A percentile compares a stretch with the other conserved stretches of the same genome.
These are phyloP conservation scores for Annulohypoxylon moriforme DNA, from an alignment of 495 filamentous ascomycete species.

Conservation along the genomic window DNA sequence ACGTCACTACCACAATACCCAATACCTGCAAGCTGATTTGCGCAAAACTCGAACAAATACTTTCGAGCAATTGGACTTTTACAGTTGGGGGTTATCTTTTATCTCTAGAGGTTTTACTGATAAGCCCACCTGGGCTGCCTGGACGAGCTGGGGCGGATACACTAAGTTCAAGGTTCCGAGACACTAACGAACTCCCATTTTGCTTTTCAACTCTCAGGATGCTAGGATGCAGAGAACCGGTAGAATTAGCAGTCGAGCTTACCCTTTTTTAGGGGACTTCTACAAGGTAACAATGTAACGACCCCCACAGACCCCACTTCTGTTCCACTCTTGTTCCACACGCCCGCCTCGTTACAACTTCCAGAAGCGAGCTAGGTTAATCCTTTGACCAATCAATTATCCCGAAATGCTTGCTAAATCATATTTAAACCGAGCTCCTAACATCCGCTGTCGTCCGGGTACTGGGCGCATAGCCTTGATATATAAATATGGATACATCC, in stretches of 20 bases:
- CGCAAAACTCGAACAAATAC: slow-evolving; percentile 21
- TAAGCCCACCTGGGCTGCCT: not conserved
- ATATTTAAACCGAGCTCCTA: slow-evolving; percentile 8
- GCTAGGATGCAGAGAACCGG: slow-evolving; percentile 4
- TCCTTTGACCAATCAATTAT: slow-evolving; percentile 25
- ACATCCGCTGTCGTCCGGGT: not conserved
- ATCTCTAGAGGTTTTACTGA: slow-evolving; percentile 18
- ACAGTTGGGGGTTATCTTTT: slow-evolving; percentile 34
- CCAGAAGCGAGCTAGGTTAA: slow-evolving; percentile 39
- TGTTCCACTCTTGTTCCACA: slow-evolving; percentile 38
- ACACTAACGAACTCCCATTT: slow-evolving; percentile 6
- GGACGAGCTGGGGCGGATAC: not conserved
- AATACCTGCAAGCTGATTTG: slow-evolving; percentile 21
- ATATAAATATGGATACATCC: not conserved
- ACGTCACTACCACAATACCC: slow-evolving; percentile 36
- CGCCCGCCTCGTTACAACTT: slow-evolving; percentile 27
- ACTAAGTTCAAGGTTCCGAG: slow-evolving; percentile 1
- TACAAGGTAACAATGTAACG: not conserved
- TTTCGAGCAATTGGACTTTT: slow-evolving; percentile 35
- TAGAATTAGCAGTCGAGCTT: slow-evolving; percentile 4
- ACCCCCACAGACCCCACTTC: slow-evolving; percentile 29
- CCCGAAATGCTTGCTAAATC: not conserved
- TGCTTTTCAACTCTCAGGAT: not conserved
- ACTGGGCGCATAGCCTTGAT: slow-evolving; percentile 6
- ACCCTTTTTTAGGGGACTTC: slow-evolving; percentile 22